Conservation (phyloP, 495 filamentous ascomycete species). For the Talaromyces liani region DNA sequence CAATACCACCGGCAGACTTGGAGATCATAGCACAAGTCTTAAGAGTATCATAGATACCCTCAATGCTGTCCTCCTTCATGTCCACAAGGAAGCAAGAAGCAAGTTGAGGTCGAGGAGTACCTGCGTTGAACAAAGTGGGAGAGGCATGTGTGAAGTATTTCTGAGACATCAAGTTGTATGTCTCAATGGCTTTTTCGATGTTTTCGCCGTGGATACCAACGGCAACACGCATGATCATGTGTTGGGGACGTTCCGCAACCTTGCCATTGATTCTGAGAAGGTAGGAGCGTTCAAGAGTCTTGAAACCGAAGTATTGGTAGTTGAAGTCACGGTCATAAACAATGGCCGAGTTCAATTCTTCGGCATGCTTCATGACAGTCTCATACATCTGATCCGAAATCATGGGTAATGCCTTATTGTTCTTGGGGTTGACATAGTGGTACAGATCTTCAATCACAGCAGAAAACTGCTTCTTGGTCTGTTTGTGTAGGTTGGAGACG, state of each 20-base stretch:
- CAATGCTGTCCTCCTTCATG: conserved; percentile 98
- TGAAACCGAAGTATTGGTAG: conserved; percentile 99
- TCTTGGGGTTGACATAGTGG: conserved; percentile 95
- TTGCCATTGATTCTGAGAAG: conserved; percentile 87
- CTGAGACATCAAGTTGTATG: conserved; percentile 95
- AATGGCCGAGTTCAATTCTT: conserved; percentile 95
- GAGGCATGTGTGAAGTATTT: conserved; percentile 98
- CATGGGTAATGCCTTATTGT: conserved; percentile 78
- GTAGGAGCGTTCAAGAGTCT: conserved; percentile 96
- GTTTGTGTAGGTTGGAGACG: conserved; percentile 98
- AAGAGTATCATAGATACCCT: conserved; percentile 97
- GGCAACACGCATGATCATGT: conserved; percentile 98
- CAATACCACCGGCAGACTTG: conserved; percentile 97
- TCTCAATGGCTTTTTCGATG: conserved; percentile 89
- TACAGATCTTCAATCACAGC: conserved; percentile 87
- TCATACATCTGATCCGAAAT: conserved; percentile 85
- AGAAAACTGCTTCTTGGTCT: conserved; percentile 99
- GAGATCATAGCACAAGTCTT: conserved; percentile 99
- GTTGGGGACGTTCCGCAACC: conserved; percentile 92
- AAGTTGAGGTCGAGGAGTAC: conserved; percentile 86
- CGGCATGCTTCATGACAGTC: conserved; percentile 86
- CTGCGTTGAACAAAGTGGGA: conserved; percentile 95
- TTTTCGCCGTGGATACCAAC: conserved; percentile 95
- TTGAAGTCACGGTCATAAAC: conserved; percentile 99
- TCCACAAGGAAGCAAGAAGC: conserved; percentile 97